These are phyloP conservation scores for Aspergillus nidulans DNA, from an alignment of 495 filamentous ascomycete species.

Conservation along the genomic window DNA sequence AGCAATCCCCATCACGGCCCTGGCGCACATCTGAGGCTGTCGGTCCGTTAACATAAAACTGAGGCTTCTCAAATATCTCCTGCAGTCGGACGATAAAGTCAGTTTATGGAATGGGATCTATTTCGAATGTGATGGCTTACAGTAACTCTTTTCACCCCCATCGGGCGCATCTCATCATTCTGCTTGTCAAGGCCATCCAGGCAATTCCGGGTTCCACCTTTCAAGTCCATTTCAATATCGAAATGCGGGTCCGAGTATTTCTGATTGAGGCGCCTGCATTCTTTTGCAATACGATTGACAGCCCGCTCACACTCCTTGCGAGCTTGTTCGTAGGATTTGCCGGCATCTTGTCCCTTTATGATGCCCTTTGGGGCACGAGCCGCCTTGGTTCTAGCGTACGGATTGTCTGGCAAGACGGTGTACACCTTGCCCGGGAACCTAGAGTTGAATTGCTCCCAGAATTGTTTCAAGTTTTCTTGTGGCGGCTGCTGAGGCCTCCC, in stretches of 20 bases:
- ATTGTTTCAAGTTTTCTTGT: constrained; percentile 68
- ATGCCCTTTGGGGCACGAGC: constrained; percentile 49
- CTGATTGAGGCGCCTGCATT: constrained; percentile 80
- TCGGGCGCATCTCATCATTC: constrained; percentile 46
- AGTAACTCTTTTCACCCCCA: constrained; percentile 60
- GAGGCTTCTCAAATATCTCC: constrained; percentile 84
- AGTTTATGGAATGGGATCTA: neutral
- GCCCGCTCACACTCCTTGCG: constrained; percentile 63
- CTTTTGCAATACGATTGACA: constrained; percentile 75
- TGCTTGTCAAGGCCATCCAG: constrained; percentile 54
- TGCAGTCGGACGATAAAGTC: constrained; percentile 18
- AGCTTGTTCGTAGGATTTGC: constrained; percentile 69
- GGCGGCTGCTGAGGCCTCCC: constrained; percentile 56
- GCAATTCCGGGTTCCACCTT: constrained; percentile 54
- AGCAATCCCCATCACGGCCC: constrained; percentile 81
- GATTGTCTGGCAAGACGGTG: constrained; percentile 69
- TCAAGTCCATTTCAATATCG: constrained; percentile 78
- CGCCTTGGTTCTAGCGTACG: constrained; percentile 59
- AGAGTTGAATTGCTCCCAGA: constrained; percentile 73
- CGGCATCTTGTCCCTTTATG: constrained; percentile 52
- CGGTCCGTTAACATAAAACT: constrained; percentile 80
- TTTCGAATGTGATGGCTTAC: constrained; percentile 23
- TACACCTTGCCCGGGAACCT: constrained; percentile 59
- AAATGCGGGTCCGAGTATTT: constrained; percentile 90
- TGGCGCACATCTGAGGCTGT: constrained; percentile 79